These are phyloP conservation scores for Blumeriella jaapii DNA, from an alignment of 2,329 filamentous ascomycete genomes.

Conservation along the genomic window DNA sequence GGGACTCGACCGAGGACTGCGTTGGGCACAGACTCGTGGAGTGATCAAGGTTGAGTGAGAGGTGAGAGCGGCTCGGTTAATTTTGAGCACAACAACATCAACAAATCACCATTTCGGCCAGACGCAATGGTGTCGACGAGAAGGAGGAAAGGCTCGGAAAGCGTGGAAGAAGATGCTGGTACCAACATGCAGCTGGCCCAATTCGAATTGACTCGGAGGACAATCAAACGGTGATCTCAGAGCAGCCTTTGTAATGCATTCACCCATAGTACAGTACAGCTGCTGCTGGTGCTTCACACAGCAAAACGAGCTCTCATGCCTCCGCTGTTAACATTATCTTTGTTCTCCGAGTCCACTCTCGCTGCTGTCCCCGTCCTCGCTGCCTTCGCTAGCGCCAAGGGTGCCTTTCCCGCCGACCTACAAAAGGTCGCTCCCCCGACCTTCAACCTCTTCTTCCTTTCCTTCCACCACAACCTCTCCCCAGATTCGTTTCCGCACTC, in stretches of 20 bases:
- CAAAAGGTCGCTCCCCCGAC: conserved; percentile 6
- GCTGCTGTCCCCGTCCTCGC: conserved; percentile 1
- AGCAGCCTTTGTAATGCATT: not conserved
- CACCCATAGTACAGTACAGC: not conserved
- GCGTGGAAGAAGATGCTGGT: not conserved
- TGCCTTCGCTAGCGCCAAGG: conserved; percentile 4
- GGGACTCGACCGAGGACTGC: not conserved
- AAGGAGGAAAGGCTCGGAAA: not conserved
- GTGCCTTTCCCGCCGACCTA: not conserved
- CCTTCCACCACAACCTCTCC: conserved; percentile 3
- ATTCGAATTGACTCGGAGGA: conserved; percentile 3
- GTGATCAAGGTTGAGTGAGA: not conserved
- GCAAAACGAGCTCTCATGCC: conserved; percentile 1
- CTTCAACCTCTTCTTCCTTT: not conserved
- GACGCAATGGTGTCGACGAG: conserved; percentile 2
- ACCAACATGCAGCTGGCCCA: conserved; percentile 1
- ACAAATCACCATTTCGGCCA: not conserved
- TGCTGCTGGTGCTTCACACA: conserved; percentile 1
- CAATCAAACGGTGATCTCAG: conserved; percentile 6
- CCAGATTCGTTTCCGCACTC: not conserved
- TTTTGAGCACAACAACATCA: no score
- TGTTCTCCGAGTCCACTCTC: conserved; percentile 1
- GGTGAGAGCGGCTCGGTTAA: no score
- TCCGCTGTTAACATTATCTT: not conserved
- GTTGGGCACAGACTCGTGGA: no score